phyloP scores from a whole-genome alignment of 257 asterid species.

The Schizonepeta tenuifolia region DNA sequence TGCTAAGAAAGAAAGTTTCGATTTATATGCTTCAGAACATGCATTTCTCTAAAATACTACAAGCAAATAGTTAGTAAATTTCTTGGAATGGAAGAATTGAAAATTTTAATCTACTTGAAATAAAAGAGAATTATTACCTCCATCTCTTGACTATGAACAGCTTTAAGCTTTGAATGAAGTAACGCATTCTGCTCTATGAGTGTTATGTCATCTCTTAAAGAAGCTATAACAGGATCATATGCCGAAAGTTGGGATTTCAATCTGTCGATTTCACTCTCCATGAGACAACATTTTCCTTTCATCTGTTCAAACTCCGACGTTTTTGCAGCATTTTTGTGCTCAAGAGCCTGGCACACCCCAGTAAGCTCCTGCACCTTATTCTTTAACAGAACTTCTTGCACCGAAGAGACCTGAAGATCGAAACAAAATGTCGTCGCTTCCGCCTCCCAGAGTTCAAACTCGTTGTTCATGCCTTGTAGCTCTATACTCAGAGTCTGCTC shows the following conservation, averaged over 20 bases:
- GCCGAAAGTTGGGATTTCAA: conserved; percentile 61
- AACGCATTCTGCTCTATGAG: conserved; percentile 67
- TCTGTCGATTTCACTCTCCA: conserved; percentile 65
- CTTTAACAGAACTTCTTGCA: conserved; percentile 64
- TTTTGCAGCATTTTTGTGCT: conserved; percentile 51
- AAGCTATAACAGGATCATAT: conserved; percentile 63
- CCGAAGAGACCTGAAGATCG: conserved; percentile 82
- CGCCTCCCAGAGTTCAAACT: conserved; percentile 78
- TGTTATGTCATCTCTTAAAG: conserved; percentile 66
- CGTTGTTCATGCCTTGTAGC: conserved; percentile 61
- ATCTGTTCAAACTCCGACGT: conserved; percentile 58
- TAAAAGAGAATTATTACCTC: conserved; percentile 53
- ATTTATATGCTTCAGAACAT: neutral
- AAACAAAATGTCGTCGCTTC: conserved; percentile 81
- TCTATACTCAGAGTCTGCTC: conserved; percentile 63
- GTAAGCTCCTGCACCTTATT: conserved; percentile 77
- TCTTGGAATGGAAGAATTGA: neutral
- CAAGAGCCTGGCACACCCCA: conserved; percentile 58
- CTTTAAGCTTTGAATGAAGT: conserved; percentile 49
- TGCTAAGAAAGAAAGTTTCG: conserved; percentile 35
- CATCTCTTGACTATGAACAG: conserved; percentile 43
- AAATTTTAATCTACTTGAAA: neutral
- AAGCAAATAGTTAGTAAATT: neutral
- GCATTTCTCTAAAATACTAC: neutral
- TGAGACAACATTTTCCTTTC: conserved; percentile 53